Percentiles rank a stretch among this genome's conserved stretches.
phyloP scores from a whole-genome alignment of 75 land plant species.

The Sequoia sempervirens region DNA sequence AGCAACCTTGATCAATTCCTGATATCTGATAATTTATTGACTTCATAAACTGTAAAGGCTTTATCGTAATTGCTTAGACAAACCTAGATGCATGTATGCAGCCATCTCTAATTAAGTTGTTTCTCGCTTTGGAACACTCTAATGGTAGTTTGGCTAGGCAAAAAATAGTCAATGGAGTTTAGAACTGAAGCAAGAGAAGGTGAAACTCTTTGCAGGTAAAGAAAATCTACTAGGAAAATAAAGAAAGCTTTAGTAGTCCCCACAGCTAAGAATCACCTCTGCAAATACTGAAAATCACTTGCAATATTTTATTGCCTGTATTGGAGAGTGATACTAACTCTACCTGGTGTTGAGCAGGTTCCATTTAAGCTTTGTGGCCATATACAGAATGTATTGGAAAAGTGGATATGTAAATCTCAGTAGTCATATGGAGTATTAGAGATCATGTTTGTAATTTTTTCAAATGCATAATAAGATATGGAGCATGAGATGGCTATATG shows the following conservation, averaged over 20 bases:
- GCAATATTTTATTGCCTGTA: background rate
- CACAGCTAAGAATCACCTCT: background rate
- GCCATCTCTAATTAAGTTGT: background rate
- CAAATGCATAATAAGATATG: background rate
- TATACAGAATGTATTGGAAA: background rate
- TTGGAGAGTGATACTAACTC: background rate
- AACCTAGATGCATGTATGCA: background rate
- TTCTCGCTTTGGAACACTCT: background rate
- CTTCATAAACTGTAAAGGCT: too few relatives aligned
- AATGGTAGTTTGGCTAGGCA: background rate
- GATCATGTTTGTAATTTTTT: background rate
- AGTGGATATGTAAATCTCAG: background rate
- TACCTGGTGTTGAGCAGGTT: background rate
- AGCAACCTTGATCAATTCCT: background rate
- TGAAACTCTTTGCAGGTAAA: too few relatives aligned
- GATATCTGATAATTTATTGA: background rate
- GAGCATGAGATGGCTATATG: background rate
- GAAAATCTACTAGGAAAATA: background rate
- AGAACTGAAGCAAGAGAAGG: background rate
- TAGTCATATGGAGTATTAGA: background rate
- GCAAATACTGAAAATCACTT: background rate
- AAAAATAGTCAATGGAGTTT: background rate
- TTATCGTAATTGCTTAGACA: too few relatives aligned
- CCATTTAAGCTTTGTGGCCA: background rate
- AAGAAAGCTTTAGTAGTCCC: background rate